phyloP scores from a whole-genome alignment of 331 rosid genomes.

The Cydonia oblonga region DNA sequence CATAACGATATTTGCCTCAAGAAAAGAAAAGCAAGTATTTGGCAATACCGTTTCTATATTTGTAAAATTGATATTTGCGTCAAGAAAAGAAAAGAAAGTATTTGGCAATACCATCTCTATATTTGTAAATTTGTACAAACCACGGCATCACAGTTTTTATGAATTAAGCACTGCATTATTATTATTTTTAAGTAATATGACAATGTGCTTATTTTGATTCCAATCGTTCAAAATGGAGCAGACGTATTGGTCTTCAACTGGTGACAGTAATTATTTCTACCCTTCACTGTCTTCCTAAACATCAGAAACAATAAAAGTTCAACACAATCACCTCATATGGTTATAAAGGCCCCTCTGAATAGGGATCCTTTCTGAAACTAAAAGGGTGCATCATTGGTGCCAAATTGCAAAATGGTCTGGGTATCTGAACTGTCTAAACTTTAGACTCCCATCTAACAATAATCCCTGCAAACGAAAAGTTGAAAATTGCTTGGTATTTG shows the following conservation, averaged over 20 bases:
- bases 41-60: not conserved
- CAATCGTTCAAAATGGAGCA: not conserved
- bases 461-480: not conserved
- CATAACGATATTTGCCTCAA: not conserved
- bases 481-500: not conserved
- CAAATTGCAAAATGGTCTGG: not conserved
- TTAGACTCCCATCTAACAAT: not conserved
- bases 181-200: not conserved
- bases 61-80: not conserved
- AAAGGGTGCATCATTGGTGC: not conserved
- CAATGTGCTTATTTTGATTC: not conserved
- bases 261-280: not conserved
- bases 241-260: not conserved
- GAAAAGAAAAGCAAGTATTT: not conserved
- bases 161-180: not conserved
- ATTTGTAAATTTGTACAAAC: not conserved
- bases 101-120: not conserved
- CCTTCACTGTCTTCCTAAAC: not conserved
- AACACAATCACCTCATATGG: not conserved
- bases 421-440: not conserved
- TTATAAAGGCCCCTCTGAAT: not conserved
- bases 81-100: not conserved
- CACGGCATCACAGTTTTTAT: not conserved
- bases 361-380: not conserved
- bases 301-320: not conserved